phyloP scores from a whole-genome alignment of 2,329 filamentous ascomycete species.

The Scolecobasidium constrictum region DNA sequence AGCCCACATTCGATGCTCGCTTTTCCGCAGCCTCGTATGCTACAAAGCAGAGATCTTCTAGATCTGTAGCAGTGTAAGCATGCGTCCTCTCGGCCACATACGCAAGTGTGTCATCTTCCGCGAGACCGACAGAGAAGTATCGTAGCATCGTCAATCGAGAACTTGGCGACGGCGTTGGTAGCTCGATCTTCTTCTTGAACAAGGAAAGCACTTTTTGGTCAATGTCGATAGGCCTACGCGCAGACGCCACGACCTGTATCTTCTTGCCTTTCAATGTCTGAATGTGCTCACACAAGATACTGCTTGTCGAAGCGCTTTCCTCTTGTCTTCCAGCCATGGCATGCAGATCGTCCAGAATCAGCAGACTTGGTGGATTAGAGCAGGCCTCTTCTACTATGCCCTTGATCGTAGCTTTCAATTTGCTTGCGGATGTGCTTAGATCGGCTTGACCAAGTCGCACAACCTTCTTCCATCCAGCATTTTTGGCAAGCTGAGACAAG shows the following conservation, averaged over 20 bases:
- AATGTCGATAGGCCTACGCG: constrained; percentile 61
- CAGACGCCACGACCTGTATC: constrained; percentile 66
- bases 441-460: constrained; percentile 45
- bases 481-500: constrained; percentile 51
- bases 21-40: constrained; percentile 33
- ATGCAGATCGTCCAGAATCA: constrained; percentile 71
- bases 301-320: constrained; percentile 25
- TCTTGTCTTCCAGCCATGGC: constrained; percentile 51
- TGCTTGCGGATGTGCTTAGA: constrained; percentile 25
- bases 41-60: constrained; percentile 52
- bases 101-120: constrained; percentile 43
- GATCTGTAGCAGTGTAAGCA: constrained; percentile 73
- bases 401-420: constrained; percentile 45
- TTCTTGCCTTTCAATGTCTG: constrained; percentile 42
- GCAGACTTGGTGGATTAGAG: constrained; percentile 59
- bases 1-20: constrained; percentile 13
- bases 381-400: constrained; percentile 60
- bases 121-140: constrained; percentile 41
- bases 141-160: constrained; percentile 66
- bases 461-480: constrained; percentile 59
- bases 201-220: constrained; percentile 59
- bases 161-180: constrained; percentile 64
- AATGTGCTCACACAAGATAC: constrained; percentile 40
- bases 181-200: constrained; percentile 56
- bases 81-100: constrained; percentile 66